Percentiles rank a stretch among this genome's conserved stretches.
These are phyloP conservation scores for Wickerhamiella kurtzmanii DNA, from an alignment of 805 yeast genomes.

Conservation along the genomic window DNA sequence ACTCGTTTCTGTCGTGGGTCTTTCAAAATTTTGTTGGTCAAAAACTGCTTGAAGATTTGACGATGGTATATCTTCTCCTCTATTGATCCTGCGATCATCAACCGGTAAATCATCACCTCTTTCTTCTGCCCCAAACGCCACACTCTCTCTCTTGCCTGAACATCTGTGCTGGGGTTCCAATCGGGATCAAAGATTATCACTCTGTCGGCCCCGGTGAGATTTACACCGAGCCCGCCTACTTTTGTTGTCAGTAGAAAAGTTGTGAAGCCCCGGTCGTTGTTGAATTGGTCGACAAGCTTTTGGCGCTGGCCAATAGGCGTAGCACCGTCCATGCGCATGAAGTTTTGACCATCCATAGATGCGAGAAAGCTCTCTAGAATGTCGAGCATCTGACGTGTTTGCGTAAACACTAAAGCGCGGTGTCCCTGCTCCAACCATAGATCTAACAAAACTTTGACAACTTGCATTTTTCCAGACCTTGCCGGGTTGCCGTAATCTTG, in stretches of 20 bases:
- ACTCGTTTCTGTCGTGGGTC: constrained; percentile 92
- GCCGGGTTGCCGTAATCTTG: constrained; percentile 32
- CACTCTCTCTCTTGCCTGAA: constrained; percentile 93
- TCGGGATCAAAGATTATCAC: constrained; percentile 94
- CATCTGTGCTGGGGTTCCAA: constrained; percentile 97
- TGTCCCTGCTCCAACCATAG: constrained; percentile 70
- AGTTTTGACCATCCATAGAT: constrained; percentile 31
- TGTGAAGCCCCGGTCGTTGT: constrained; percentile 40
- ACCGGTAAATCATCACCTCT: constrained; percentile 78
- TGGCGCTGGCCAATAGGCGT: constrained; percentile 73
- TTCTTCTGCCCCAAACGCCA: constrained; percentile 94
- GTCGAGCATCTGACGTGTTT: constrained; percentile 86
- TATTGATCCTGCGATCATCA: constrained; percentile 89
- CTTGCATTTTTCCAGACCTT: constrained; percentile 81
- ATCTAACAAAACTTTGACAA: constrained; percentile 56
- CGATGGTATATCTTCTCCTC: constrained; percentile 96
- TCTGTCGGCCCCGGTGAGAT: constrained; percentile 86
- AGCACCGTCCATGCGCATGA: constrained; percentile 86
- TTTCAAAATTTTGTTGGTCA: constrained; percentile 83
- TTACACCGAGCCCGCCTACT: constrained; percentile 93
- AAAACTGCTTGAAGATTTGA: constrained; percentile 87
- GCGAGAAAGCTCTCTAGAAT: constrained; percentile 59
- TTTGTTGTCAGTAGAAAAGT: constrained; percentile 80
- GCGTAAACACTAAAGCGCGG: constrained; percentile 76
- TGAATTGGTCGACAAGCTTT: constrained; percentile 65